Base-by-base conservation (phyloP, 192 early-diverging fungal species). In the Dissophora globulifera region DNA sequence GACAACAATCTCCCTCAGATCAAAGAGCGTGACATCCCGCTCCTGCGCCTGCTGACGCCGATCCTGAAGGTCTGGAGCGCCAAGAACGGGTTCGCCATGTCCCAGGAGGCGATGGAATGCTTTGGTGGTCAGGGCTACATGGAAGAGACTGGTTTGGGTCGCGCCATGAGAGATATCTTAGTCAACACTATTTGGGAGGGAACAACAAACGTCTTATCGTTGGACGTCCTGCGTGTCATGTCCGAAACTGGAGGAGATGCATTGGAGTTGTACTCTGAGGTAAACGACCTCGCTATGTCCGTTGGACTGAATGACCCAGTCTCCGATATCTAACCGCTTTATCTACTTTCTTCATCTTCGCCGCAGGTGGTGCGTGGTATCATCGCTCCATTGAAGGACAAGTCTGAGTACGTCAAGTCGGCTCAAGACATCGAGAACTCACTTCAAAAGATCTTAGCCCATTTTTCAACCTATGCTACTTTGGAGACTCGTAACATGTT, bases 171-270 rank as follows among this genome's bases (percentile, higher is more conserved):
- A 20, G 88, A 93, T 59, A 62, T 87, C 2, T 65, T 80, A 43
- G 90, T 93, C 20, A 87, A 88, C 58, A 75, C 82, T 11, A 92
- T 93, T 32, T 93, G 91, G 91, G 91, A 93, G 53, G 91, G 91
- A 17, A 92, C 91, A 0, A 86, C 90, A 0, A 91, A 91, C 54
- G 84, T 93, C 5, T 71, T 90, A 19, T 81, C 88, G 0, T 64
- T 88, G 62, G 91, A 93, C 75, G 83, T 88, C 22, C 51, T 83
- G 40, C 80, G 88, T 19, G 86, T 89, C 4, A 65, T 88, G 29
- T 69, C 60, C 9, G 79, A 85, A 29, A 84, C 85, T 23, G 84
- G 81, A 29, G 84, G 86, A 7, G 64, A 71, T 27, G 85, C 81
- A 26, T 54, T 79, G 27, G 45, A 69, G n/a, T 46, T 76, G 7